Percentiles rank a stretch among this genome's conserved stretches.
Evolutionary conservation across 2,329 filamentous ascomycete species (phyloP).

Genomic region (Cadophora sp.): DNA sequence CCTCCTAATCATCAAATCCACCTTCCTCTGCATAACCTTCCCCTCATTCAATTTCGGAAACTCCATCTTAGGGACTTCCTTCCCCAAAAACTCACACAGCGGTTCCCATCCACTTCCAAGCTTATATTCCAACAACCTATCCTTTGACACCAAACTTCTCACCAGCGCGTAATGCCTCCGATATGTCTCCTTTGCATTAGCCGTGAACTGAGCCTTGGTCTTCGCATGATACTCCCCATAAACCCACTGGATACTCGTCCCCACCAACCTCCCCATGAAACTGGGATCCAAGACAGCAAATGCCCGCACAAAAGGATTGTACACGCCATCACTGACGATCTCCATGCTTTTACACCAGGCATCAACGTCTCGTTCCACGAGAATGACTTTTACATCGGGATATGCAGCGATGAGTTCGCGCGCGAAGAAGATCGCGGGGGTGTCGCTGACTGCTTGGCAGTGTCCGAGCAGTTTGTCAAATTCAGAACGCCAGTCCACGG

Average conservation of each 20-base stretch:
- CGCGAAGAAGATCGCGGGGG: background rate
- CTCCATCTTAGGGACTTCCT: background rate
- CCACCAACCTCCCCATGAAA: background rate
- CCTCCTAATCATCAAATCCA: background rate
- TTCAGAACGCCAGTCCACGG: background rate
- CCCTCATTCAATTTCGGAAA: conserved; percentile 15
- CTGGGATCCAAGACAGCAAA: background rate
- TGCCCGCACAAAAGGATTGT: background rate
- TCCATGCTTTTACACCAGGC: background rate
- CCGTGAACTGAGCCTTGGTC: background rate
- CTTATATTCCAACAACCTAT: background rate
- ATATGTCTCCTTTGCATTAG: background rate
- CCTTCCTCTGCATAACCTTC: background rate
- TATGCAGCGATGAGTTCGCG: background rate
- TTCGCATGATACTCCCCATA: background rate
- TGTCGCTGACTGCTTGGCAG: background rate
- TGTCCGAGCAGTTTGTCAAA: conserved; percentile 3
- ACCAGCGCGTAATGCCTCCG: background rate
- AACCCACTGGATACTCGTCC: background rate
- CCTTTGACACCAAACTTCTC: background rate
- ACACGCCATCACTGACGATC: background rate
- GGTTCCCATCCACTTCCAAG: background rate
- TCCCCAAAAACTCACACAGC: background rate
- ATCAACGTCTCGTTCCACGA: background rate
- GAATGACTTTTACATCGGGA: background rate